Evolutionary conservation across 257 asterid genomes (phyloP), one percentile per base, ranked within the genome.

Genomic region (Capsicum rhomboideum): DNA sequence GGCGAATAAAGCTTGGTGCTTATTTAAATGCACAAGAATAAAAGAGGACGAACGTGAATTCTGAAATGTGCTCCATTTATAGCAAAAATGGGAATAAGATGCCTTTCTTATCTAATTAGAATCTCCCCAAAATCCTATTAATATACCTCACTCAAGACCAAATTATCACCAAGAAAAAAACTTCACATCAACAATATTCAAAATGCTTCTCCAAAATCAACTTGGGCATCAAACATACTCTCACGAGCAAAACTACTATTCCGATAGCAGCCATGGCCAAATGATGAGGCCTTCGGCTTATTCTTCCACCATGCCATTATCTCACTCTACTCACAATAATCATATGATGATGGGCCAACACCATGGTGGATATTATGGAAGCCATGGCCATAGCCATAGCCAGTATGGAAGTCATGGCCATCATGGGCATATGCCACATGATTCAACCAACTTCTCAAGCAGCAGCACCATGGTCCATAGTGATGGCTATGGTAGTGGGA

Each of bases 391-490:
- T 44, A 53, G 54, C 61, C 78, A 37, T 68, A 10, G 44, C 4
- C 63, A 78, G 2, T 75, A 84, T 37, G 84, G 69, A 44, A 52
- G 82, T 79, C 29, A 58, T 18, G 80, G 29, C 75, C 58, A 85
- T 56, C 8, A 69, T 8, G 42, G 83, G 8, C 56, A 85, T 63
- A 63, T 61, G 42, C 66, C 79, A 44, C 56, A 72, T 72, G 79
- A 44, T 2, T 44, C 37, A 44, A 12, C 79, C 55, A 72, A 44
- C 18, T 44, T 42, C 9, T 12, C 56, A 72, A 72, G 79, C 5
- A 72, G n/a, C 79, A 21, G 56, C 18, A 20, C 34, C 44, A 55
- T 40, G 68, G 71, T n/a, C 55, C 75, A 55, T 14, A 37, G n/a
- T 58, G 83, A 54, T 42, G 26, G 34, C 20, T 53, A 71, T 59